Conservation (phyloP, 2,329 filamentous ascomycete species). For the Colletotrichum ledebouriae region DNA sequence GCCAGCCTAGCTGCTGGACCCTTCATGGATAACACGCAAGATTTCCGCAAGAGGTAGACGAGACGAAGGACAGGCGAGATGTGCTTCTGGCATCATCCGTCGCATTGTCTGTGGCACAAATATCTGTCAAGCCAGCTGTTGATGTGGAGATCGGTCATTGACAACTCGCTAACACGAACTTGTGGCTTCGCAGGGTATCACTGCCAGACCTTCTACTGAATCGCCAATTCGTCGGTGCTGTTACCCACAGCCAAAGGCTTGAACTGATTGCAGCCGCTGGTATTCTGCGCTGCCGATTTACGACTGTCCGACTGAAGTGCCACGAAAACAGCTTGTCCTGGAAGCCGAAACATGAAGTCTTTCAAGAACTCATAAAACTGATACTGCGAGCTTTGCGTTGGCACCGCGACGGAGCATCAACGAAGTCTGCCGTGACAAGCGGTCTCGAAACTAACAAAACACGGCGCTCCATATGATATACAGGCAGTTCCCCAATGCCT, state of each 20-base stretch:
- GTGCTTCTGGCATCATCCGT: slow-evolving; percentile 26
- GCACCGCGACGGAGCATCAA: background rate
- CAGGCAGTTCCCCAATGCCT: background rate
- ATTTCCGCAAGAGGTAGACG: slow-evolving; percentile 38
- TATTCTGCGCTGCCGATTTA: background rate
- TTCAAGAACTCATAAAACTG: too few relatives aligned
- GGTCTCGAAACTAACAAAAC: slow-evolving; percentile 10
- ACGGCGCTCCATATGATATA: slow-evolving; percentile 13
- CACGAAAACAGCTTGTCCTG: background rate
- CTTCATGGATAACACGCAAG: slow-evolving; percentile 38
- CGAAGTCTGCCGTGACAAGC: background rate
- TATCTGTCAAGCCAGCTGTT: slow-evolving; percentile 8
- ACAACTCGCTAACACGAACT: slow-evolving; percentile 20
- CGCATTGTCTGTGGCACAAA: slow-evolving; percentile 23
- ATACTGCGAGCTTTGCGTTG: background rate
- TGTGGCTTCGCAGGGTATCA: slow-evolving; percentile 21
- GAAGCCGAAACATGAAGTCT: too few relatives aligned
- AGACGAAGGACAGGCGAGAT: slow-evolving; percentile 30
- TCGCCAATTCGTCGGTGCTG: background rate
- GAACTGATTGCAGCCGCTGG: background rate
- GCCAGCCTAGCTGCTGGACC: slow-evolving; percentile 35
- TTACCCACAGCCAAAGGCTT: too few relatives aligned
- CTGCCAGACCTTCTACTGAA: background rate
- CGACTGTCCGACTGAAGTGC: too few relatives aligned
- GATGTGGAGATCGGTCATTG: slow-evolving; percentile 24